Conservation (phyloP, 306 rosid species). For the Quercus gilva region DNA sequence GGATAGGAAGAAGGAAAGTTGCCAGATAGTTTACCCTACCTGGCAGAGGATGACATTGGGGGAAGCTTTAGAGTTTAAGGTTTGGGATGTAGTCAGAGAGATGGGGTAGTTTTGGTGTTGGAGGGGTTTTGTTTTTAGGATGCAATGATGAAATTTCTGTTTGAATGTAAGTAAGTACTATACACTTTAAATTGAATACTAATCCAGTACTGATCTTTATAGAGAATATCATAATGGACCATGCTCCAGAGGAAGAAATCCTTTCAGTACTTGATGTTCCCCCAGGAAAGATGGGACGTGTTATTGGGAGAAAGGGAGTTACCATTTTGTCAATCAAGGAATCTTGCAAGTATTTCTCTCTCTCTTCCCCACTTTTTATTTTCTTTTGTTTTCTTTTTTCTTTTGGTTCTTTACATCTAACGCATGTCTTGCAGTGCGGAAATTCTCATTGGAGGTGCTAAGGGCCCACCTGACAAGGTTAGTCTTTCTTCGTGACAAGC, state of each 20-base stretch:
- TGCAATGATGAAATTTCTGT: background rate
- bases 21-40: too few species aligned
- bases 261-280: constrained; percentile 92
- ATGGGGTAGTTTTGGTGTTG: too few species aligned
- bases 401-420: constrained; percentile 11
- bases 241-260: constrained; percentile 79
- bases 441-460: constrained; percentile 74
- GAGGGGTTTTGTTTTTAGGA: too few species aligned
- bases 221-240: constrained; percentile 53
- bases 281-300: constrained; percentile 82
- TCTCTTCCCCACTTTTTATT: constrained; percentile 13
- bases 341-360: constrained; percentile 67
- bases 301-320: constrained; percentile 82
- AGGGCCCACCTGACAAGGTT: constrained; percentile 97
- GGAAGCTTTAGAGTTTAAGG: too few species aligned
- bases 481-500: constrained; percentile 26
- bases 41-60: too few species aligned
- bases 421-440: constrained; percentile 67
- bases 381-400: constrained; percentile 1
- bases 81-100: too few species aligned
- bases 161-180: constrained; percentile 11
- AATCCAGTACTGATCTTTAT: constrained; percentile 18
- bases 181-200: constrained; percentile 9
- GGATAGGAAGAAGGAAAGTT: too few species aligned
- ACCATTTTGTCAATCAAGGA: constrained; percentile 77